These are phyloP conservation scores for Candida fluviatilis DNA, from an alignment of 805 yeast species.

Conservation along the genomic window DNA sequence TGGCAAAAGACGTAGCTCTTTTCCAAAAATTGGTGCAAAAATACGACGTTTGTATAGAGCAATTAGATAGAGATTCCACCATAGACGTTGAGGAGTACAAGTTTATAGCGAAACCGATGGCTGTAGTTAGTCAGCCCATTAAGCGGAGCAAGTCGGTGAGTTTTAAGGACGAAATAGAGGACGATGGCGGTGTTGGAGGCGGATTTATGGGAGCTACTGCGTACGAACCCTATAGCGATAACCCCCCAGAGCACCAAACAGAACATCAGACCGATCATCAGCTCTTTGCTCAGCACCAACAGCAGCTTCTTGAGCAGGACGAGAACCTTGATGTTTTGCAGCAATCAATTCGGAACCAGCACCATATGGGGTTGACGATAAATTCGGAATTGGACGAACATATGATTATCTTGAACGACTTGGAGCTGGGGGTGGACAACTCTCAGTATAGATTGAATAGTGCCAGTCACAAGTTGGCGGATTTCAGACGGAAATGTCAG, in stretches of 20 bases:
- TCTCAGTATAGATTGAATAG: constrained; percentile 27
- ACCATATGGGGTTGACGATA: constrained; percentile 35
- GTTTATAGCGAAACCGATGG: constrained; percentile 9
- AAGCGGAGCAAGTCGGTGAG: constrained; percentile 29
- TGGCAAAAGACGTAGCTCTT: constrained; percentile 3
- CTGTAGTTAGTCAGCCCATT: constrained; percentile 4
- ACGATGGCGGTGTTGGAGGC: no score
- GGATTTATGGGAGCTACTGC: constrained; percentile 33
- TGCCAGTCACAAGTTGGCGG: constrained; percentile 26
- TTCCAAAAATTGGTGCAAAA: constrained; percentile 10
- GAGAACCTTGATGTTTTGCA: constrained; percentile 31
- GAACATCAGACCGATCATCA: constrained; percentile 30
- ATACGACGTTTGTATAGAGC: constrained; percentile 16
- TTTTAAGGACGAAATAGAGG: constrained; percentile 30
- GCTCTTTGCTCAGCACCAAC: constrained; percentile 41
- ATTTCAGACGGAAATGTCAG: constrained; percentile 28
- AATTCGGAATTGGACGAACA: constrained; percentile 40
- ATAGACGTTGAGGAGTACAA: constrained; percentile 29
- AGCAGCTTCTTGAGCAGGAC: constrained; percentile 36
- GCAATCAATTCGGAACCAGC: constrained; percentile 31
- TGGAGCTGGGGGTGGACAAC: constrained; percentile 38
- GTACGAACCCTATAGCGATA: constrained; percentile 35
- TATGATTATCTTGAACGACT: constrained; percentile 35
- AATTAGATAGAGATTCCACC: constrained; percentile 21
- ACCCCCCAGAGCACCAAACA: constrained; percentile 12